Evolutionary conservation across 805 yeast species (phyloP).

Genomic region (Nakazawaea ernobii): DNA sequence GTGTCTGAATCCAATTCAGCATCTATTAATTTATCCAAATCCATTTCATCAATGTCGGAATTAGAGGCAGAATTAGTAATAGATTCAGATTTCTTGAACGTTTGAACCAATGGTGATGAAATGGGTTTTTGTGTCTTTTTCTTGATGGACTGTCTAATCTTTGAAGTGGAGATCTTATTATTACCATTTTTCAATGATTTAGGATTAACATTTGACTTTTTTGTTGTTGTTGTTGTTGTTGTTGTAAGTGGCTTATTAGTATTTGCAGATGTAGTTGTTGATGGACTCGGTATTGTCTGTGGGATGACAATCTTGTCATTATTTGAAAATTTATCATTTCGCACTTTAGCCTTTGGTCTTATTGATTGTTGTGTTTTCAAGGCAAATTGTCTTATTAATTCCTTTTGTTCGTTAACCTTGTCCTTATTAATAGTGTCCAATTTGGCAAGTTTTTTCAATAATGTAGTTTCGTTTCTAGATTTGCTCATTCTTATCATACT

Average conservation of each 20-base stretch:
- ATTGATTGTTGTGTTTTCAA: slow-evolving; percentile 9
- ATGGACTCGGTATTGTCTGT: slow-evolving; percentile 4
- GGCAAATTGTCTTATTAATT: background rate
- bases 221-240: background rate
- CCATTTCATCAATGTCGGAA: slow-evolving; percentile 3
- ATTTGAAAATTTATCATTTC: background rate
- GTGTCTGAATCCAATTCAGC: slow-evolving; percentile 9
- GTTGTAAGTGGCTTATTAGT: background rate
- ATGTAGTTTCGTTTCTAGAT: slow-evolving; percentile 23
- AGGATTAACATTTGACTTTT: background rate
- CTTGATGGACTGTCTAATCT: slow-evolving; percentile 1
- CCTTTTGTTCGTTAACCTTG: background rate
- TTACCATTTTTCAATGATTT: slow-evolving; percentile 1
- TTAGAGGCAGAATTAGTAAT: slow-evolving; percentile 1
- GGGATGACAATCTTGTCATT: slow-evolving; percentile 2
- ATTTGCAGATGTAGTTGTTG: too few species aligned
- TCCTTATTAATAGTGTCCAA: background rate
- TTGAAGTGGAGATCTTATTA: slow-evolving; percentile 14
- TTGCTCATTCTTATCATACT: slow-evolving; percentile 25
- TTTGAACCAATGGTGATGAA: slow-evolving; percentile 3
- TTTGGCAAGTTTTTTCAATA: slow-evolving; percentile 13
- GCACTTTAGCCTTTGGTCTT: slow-evolving; percentile 3
- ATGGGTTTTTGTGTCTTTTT: background rate
- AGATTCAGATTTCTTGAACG: background rate
- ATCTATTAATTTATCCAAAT: slow-evolving; percentile 1